Evolutionary conservation across 2,329 filamentous ascomycete species (phyloP).

Genomic region (Gliomastix tumulicola): DNA sequence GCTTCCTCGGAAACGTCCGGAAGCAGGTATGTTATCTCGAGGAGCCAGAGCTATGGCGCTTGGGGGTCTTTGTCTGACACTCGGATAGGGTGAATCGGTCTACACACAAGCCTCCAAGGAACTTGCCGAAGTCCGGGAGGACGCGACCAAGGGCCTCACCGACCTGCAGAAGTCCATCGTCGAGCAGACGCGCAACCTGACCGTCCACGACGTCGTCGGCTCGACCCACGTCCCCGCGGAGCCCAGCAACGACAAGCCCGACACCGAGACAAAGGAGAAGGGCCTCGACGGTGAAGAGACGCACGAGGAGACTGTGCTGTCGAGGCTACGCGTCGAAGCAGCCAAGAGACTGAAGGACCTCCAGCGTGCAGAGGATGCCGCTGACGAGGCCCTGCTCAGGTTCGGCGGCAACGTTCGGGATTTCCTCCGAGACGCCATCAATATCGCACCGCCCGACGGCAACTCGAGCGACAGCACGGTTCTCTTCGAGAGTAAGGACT

Average conservation of each 20-base stretch:
- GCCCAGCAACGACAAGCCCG: constrained; percentile 18
- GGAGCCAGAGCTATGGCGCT: no score
- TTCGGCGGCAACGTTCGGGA: constrained; percentile 86
- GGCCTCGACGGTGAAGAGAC: constrained; percentile 33
- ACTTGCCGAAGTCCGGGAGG: constrained; percentile 68
- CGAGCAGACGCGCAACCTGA: constrained; percentile 67
- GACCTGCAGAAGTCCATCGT: constrained; percentile 62
- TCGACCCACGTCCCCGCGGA: constrained; percentile 9
- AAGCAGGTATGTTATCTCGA: constrained; percentile 86
- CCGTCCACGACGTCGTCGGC: constrained; percentile 43
- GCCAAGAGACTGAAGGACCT: constrained; percentile 81
- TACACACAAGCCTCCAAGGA: constrained; percentile 77
- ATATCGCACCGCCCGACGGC: constrained; percentile 66
- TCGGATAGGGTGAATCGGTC: constrained; percentile 71
- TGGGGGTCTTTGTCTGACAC: no score
- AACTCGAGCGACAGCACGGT: constrained; percentile 52
- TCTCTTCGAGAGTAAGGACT: constrained; percentile 90
- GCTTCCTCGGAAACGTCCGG: constrained; percentile 83
- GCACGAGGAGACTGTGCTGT: constrained; percentile 55
- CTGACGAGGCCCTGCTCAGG: constrained; percentile 87
- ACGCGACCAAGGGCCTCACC: constrained; percentile 75
- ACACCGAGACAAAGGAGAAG: constrained; percentile 29
- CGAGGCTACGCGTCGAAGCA: constrained; percentile 69
- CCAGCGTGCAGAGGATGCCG: constrained; percentile 87
- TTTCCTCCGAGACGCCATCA: constrained; percentile 86